Evolutionary conservation across 1,139 yeast species (phyloP).

Genomic region (Saccharomyces uvarum): DNA sequence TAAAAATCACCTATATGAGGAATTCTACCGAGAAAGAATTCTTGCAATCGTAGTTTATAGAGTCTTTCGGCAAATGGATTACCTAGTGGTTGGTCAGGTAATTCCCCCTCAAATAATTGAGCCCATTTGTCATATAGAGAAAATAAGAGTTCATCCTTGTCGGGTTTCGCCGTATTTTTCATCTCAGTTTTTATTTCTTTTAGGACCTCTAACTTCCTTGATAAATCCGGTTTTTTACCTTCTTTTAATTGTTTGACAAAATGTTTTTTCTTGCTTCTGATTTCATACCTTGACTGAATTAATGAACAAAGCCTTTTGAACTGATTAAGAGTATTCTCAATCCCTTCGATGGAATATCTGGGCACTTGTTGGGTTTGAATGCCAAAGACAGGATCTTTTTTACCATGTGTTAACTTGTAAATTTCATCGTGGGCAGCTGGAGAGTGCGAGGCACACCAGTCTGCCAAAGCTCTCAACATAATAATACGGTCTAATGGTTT

Average conservation of each 20-base stretch:
- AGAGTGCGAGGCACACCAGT: conserved; percentile 45
- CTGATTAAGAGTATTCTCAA: conserved; percentile 18
- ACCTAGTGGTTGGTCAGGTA: conserved; percentile 25
- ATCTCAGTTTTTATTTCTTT: conserved; percentile 20
- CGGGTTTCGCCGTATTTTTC: conserved; percentile 13
- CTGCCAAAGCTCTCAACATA: conserved; percentile 40
- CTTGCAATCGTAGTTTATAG: conserved; percentile 28
- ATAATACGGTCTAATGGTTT: conserved; percentile 42
- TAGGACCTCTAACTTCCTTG: conserved; percentile 19
- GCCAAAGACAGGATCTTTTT: conserved; percentile 29
- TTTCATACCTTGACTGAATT: conserved; percentile 24
- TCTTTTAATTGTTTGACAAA: conserved; percentile 25
- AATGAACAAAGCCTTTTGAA: conserved; percentile 24
- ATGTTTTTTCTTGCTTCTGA: conserved; percentile 28
- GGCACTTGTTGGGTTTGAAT: conserved; percentile 29
- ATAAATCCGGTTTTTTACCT: conserved; percentile 25
- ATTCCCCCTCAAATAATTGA: conserved; percentile 24
- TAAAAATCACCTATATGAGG: conserved; percentile 32
- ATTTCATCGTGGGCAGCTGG: conserved; percentile 39
- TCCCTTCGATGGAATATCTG: conserved; percentile 26
- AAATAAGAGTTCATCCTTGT: conserved; percentile 13
- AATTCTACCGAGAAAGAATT: conserved; percentile 29
- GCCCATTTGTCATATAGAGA: conserved; percentile 25
- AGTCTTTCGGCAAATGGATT: conserved; percentile 28
- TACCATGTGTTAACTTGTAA: conserved; percentile 25